Evolutionary conservation across 257 asterid genomes (phyloP).

Genomic region (Penstemon davidsonii): DNA sequence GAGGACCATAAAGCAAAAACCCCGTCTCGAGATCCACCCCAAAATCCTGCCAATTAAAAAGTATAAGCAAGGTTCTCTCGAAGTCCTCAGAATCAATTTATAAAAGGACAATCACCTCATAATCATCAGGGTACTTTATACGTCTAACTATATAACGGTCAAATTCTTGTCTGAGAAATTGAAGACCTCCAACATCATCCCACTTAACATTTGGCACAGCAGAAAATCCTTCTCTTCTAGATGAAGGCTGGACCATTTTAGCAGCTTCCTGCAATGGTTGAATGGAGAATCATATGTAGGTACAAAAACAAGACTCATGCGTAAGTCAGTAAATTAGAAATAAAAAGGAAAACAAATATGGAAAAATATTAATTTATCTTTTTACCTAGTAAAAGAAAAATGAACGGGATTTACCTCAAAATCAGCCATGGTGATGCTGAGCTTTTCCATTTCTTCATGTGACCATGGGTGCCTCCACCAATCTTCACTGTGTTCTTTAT

Average conservation of each 20-base stretch:
- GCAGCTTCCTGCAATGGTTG: constrained; percentile 68
- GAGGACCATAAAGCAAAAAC: constrained; percentile 94
- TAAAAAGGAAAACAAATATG: background rate
- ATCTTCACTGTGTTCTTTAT: constrained; percentile 41
- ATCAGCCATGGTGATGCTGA: constrained; percentile 70
- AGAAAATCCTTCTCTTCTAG: constrained; percentile 90
- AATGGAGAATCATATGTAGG: constrained; percentile 17
- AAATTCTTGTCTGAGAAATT: constrained; percentile 55
- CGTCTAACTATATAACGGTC: constrained; percentile 58
- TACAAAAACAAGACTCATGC: constrained; percentile 8
- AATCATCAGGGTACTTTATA: constrained; percentile 65
- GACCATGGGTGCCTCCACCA: constrained; percentile 74
- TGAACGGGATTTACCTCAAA: constrained; percentile 61
- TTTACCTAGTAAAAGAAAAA: too few relatives aligned
- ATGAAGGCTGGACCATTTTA: constrained; percentile 77
- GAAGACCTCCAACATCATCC: constrained; percentile 94
- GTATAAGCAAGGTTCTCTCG: background rate
- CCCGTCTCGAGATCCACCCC: constrained; percentile 71
- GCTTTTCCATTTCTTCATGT: constrained; percentile 59
- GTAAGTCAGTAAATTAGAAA: background rate
- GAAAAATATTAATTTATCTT: background rate
- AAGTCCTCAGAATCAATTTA: background rate
- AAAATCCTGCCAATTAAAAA: constrained; percentile 47
- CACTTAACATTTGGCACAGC: constrained; percentile 78
- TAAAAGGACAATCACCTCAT: constrained; percentile 43